phyloP scores from a whole-genome alignment of 805 yeast genomes.

The Kazachstania psychrophila region DNA sequence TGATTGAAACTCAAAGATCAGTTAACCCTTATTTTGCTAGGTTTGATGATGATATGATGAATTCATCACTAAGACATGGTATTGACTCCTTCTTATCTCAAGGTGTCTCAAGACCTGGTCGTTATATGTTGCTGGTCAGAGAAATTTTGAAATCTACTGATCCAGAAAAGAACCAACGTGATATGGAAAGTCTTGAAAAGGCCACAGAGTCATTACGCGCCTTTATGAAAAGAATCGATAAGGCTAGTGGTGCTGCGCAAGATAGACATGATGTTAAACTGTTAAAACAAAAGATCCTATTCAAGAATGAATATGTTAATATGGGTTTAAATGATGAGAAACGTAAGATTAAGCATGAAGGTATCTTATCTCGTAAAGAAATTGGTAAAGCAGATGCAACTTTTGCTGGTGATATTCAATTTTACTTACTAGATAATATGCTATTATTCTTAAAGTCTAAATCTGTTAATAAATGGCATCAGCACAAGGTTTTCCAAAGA shows the following conservation, averaged over 20 bases:
- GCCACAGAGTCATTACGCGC: slow-evolving; percentile 70
- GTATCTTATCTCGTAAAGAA: slow-evolving; percentile 30
- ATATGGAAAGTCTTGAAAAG: slow-evolving; percentile 43
- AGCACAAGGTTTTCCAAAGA: slow-evolving; percentile 80
- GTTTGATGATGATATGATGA: slow-evolving; percentile 84
- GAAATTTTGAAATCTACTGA: slow-evolving; percentile 83
- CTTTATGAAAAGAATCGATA: slow-evolving; percentile 61
- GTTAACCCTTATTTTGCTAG: slow-evolving; percentile 86
- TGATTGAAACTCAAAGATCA: slow-evolving; percentile 86
- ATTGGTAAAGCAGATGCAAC: slow-evolving; percentile 20
- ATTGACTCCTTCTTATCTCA: slow-evolving; percentile 87
- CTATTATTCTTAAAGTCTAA: slow-evolving; percentile 77
- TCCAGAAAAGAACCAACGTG: slow-evolving; percentile 52
- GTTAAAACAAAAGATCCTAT: slow-evolving; percentile 73
- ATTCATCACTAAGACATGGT: slow-evolving; percentile 47
- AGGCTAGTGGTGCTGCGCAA: slow-evolving; percentile 87
- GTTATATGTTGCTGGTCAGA: slow-evolving; percentile 77
- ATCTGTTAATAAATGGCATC: slow-evolving; percentile 81
- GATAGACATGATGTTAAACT: slow-evolving; percentile 86
- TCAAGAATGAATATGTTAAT: slow-evolving; percentile 77
- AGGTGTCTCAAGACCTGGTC: slow-evolving; percentile 91
- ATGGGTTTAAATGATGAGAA: slow-evolving; percentile 75
- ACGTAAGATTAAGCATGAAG: slow-evolving; percentile 49
- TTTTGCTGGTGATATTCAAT: slow-evolving; percentile 59
- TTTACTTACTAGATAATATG: slow-evolving; percentile 82